Base-by-base conservation (phyloP, 805 yeast species). In the Yarrowia osloensis region DNA sequence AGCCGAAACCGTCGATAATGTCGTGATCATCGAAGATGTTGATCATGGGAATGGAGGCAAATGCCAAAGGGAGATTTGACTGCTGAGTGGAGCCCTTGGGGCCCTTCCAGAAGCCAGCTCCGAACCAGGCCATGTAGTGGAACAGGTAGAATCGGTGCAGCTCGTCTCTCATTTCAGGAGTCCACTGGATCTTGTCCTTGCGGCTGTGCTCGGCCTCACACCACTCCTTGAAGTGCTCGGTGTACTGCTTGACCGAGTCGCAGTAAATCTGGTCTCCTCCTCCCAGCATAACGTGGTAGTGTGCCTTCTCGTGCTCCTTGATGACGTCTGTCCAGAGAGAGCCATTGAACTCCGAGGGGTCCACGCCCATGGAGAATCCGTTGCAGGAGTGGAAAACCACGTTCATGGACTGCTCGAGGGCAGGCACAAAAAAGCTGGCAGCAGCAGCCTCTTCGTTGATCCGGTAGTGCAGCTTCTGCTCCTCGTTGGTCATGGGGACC, bases 201-300 rank as follows among this genome's bases (percentile, higher is more conserved):
- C 80, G 78, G 33, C 79, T 73, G 11, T 86, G 84, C 67, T 80
- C 81, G 69, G 85, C 86, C 31, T 80, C 74, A 31, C 85, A 75
- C 97, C 98, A 92, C 33, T 84, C 75, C 33, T 80, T 77, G 39
- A 79, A 70, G 8, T 75, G 74, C 57, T 81, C 73, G 17, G 88
- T 85, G 22, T 84, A 80, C 22, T 82, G 70, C 75, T 88, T 89
- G 71, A 94, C 86, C 1, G 91, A 82, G 77, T 94, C 99, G 65
- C 93, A 86, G 76, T 94, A 94, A 62, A 94, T 83, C 78, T 94
- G 99, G 77, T 94, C 99, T 35, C 99, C 99, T 65, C 98, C 98
- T 31, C 98, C 98, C 31, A 95, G 80, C 96, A 94, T 93, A 4
- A 91, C 98, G 76, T 94, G 97, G 77, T 91, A 91, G 47, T 82